Evolutionary conservation across 306 rosid species (phyloP).

Genomic region (Erythrophleum fordii): DNA sequence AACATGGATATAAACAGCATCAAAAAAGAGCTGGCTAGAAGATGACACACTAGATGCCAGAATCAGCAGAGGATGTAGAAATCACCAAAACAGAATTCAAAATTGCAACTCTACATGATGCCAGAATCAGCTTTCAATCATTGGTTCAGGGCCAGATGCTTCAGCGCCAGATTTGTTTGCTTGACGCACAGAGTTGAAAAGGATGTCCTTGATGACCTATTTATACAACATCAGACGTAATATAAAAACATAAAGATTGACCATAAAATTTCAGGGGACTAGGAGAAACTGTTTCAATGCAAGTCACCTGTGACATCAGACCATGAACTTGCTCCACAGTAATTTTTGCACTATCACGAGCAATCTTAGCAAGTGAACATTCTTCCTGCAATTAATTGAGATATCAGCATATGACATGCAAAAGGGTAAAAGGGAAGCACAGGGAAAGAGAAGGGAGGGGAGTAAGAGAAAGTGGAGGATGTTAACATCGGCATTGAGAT

Average conservation of each 20-base stretch:
- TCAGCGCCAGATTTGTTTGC: constrained; percentile 53
- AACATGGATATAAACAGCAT: background rate
- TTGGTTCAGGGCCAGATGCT: constrained; percentile 72
- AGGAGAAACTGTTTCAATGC: background rate
- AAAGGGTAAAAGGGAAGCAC: background rate
- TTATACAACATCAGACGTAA: background rate
- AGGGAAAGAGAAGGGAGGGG: background rate
- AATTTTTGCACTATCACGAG: constrained; percentile 95
- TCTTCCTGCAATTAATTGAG: constrained; percentile 74
- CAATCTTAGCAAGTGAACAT: constrained; percentile 94
- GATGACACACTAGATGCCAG: constrained; percentile 29
- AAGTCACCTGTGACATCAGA: constrained; percentile 94
- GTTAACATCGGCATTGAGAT: background rate
- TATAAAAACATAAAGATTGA: background rate
- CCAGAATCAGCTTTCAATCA: constrained; percentile 66
- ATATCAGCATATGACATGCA: constrained; percentile 3
- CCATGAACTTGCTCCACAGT: constrained; percentile 99
- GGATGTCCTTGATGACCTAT: constrained; percentile 71
- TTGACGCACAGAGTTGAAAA: constrained; percentile 70
- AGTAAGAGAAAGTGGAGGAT: background rate
- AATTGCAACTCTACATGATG: constrained; percentile 12
- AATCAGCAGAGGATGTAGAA: constrained; percentile 22
- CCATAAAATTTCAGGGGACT: constrained; percentile 18
- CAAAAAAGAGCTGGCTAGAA: background rate
- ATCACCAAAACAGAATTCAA: constrained; percentile 14